phyloP scores from a whole-genome alignment of 495 filamentous ascomycete genomes.

The Chaetomidium leptoderma region DNA sequence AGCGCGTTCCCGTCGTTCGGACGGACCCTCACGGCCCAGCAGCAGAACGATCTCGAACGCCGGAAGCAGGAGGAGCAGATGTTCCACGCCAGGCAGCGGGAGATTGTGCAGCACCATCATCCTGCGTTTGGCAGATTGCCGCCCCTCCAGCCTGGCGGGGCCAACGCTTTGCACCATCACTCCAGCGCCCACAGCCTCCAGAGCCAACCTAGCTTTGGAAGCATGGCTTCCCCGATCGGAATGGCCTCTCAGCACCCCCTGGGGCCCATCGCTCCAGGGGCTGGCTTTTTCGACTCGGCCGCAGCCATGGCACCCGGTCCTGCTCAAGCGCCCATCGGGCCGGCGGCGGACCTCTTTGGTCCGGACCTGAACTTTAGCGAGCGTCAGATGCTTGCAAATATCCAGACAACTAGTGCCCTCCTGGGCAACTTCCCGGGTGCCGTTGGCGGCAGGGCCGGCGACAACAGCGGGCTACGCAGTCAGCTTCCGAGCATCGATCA shows the following conservation, averaged over 20 bases:
- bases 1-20: conserved; percentile 94
- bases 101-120: conserved; percentile 66
- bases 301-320: conserved; percentile 24
- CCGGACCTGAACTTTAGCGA: conserved; percentile 43
- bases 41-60: conserved; percentile 93
- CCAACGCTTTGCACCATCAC: conserved; percentile 78
- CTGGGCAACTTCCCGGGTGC: conserved; percentile 31
- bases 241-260: conserved; percentile 70
- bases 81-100: conserved; percentile 88
- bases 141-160: conserved; percentile 68
- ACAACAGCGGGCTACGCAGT: conserved; percentile 31
- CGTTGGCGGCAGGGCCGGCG: conserved; percentile 29
- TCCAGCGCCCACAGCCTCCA: conserved; percentile 92
- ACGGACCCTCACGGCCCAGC: conserved; percentile 93
- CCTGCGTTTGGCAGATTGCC: conserved; percentile 54
- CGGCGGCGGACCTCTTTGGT: conserved; percentile 44
- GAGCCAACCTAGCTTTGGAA: conserved; percentile 90
- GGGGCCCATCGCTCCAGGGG: conserved; percentile 47
- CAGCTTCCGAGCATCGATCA: conserved; percentile 42
- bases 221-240: conserved; percentile 78
- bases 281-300: conserved; percentile 67
- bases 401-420: conserved; percentile 35
- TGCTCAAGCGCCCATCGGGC: conserved; percentile 20
- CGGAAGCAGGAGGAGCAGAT: conserved; percentile 98
- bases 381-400: conserved; percentile 38